Base-by-base conservation (phyloP, 108 stramenopile genomes). In the Pseudonitzschia multistriata region DNA sequence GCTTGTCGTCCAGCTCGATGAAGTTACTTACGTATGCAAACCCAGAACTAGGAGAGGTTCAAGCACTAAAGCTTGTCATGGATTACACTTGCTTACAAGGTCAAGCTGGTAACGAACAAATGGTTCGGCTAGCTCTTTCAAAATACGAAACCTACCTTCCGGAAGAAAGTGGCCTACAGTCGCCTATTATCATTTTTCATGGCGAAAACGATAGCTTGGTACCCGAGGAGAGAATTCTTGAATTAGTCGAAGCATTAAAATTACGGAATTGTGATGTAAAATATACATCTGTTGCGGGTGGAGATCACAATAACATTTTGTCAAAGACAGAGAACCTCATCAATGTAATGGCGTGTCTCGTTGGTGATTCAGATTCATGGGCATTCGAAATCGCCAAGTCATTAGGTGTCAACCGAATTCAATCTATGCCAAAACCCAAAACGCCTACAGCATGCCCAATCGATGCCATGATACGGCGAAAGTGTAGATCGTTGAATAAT, bases 271-370 rank as follows among this genome's bases (percentile, higher is more conserved):
- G 62, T 54, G 25, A 63, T 36, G 64, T 60, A 10, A 40, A 10
- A 19, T 64, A 52, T 10, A 49, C 37, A n/a, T 29, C 63, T 24
- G 28, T 73, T 3, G 63, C 34, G 11, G 53, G 54, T 24, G 31
- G 49, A 11, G 72, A 73, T 31, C 72, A 73, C 53, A 73, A 73
- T 27, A 73, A 52, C 25, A 56, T 73, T 28, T 65, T 73, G 37
- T 37, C 54, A 3, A 59, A 73, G 17, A 30, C 64, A 7, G 40
- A 37, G 22, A 66, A 65, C 30, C 22, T 73, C 17, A 28, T 59
- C 22, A 53, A 73, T 30, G 72, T 73, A 24, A 54, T 73, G 72
- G 60, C 56, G 3, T 36, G 42, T 57, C 57, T 71, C 28, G 70
- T 71, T 48, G 68, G 68, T 29, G 68, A 70, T 25, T 31, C 68